A percentile compares a stretch with the other conserved stretches of the same genome.
Evolutionary conservation across 768 basidiomycete genomes (phyloP).

Genomic region (Serendipita sp.): DNA sequence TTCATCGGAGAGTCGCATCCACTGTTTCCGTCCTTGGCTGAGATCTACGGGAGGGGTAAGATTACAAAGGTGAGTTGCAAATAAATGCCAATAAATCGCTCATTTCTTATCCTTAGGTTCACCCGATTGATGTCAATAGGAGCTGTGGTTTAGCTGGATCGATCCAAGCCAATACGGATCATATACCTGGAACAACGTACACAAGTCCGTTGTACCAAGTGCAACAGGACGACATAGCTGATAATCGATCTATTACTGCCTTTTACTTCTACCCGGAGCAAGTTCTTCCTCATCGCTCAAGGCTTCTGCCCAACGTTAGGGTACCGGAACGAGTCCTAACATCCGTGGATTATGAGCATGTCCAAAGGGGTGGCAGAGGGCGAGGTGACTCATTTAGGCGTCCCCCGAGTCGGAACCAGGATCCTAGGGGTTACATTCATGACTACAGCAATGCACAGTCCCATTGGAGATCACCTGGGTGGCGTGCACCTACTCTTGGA

Average conservation of each 20-base stretch:
- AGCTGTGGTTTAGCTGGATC: constrained; percentile 70
- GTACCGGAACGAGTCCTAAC: constrained; percentile 44
- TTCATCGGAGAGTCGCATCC: constrained; percentile 74
- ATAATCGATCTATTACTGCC: constrained; percentile 76
- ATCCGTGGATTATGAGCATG: constrained; percentile 51
- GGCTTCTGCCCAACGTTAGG: constrained; percentile 58
- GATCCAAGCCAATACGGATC: constrained; percentile 69
- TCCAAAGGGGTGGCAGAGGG: constrained; percentile 27
- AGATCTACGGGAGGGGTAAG: constrained; percentile 81
- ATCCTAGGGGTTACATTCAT: background rate
- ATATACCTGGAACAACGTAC: constrained; percentile 84
- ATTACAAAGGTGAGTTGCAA: constrained; percentile 43
- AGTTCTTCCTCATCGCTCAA: constrained; percentile 65
- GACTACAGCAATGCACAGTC: background rate
- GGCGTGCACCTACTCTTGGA: constrained; percentile 3
- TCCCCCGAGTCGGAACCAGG: background rate
- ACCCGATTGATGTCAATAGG: constrained; percentile 46
- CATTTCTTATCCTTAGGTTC: constrained; percentile 34
- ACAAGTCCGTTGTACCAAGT: constrained; percentile 44
- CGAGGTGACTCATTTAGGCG: constrained; percentile 20
- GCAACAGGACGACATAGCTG: constrained; percentile 45
- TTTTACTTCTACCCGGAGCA: constrained; percentile 84
- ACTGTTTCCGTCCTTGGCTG: constrained; percentile 75
- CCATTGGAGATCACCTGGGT: background rate
- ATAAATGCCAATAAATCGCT: background rate